These are phyloP conservation scores for Arabis alpina DNA, from an alignment of 345 rosid species.

Conservation along the genomic window DNA sequence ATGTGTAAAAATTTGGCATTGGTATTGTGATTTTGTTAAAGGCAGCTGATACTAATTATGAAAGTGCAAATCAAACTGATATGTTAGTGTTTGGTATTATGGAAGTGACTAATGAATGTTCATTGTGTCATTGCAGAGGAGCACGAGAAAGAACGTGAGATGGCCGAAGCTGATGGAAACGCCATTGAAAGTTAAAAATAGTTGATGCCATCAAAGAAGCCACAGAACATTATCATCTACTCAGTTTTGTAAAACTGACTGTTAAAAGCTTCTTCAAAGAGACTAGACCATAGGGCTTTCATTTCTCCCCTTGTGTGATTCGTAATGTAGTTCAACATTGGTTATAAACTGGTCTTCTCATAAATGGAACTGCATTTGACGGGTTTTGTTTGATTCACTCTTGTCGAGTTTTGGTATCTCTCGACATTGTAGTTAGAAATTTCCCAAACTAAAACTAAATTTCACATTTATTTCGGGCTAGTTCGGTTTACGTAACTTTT, in stretches of 20 bases:
- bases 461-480: not conserved
- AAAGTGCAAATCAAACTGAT: not conserved
- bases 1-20: not conserved
- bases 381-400: not conserved
- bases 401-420: too few species aligned
- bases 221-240: not conserved
- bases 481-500: not conserved
- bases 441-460: not conserved
- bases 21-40: not conserved
- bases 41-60: not conserved
- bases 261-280: slow-evolving; percentile 13
- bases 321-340: not conserved
- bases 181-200: slow-evolving; percentile 41
- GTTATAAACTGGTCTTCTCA: too few species aligned
- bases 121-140: slow-evolving; percentile 56
- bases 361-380: not conserved
- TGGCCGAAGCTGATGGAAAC: slow-evolving; percentile 49
- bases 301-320: slow-evolving; percentile 1
- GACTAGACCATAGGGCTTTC: slow-evolving; percentile 12
- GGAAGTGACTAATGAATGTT: slow-evolving; percentile 9
- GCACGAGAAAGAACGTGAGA: slow-evolving; percentile 63
- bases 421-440: too few species aligned
- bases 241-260: slow-evolving; percentile 8
- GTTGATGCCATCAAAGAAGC: slow-evolving; percentile 8
- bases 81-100: not conserved